phyloP scores from a whole-genome alignment of 495 filamentous ascomycete species.

The Acidomyces sp. region DNA sequence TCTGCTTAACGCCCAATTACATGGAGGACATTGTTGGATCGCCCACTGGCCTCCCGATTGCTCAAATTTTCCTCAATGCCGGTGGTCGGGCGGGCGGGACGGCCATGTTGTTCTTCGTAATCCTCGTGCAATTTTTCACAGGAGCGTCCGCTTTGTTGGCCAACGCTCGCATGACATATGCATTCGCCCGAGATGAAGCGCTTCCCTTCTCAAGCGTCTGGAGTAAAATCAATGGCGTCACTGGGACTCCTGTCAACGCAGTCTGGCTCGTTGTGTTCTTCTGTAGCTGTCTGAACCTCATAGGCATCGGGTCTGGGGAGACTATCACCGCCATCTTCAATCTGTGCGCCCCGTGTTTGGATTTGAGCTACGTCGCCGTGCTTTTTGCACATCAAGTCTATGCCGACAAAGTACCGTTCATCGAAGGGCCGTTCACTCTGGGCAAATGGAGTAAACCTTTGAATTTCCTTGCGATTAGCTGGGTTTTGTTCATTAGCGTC shows the following conservation, averaged over 20 bases:
- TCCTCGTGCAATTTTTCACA: constrained; percentile 59
- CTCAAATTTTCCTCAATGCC: constrained; percentile 60
- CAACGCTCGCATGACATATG: constrained; percentile 60
- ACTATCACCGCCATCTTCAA: constrained; percentile 60
- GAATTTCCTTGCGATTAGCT: constrained; percentile 47
- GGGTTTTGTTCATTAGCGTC: constrained; percentile 55
- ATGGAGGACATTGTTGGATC: constrained; percentile 47
- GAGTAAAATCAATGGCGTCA: constrained; percentile 43
- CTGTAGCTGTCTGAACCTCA: constrained; percentile 47
- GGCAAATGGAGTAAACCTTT: constrained; percentile 46
- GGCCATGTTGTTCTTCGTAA: constrained; percentile 56
- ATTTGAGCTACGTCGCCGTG: constrained; percentile 55
- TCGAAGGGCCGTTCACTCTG: constrained; percentile 51
- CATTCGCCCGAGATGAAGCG: constrained; percentile 57
- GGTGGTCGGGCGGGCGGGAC: constrained; percentile 48
- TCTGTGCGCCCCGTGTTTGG: constrained; percentile 56
- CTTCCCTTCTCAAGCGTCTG: constrained; percentile 54
- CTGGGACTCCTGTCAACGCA: constrained; percentile 52
- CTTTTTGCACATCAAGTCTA: constrained; percentile 53
- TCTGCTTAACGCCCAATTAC: constrained; percentile 45
- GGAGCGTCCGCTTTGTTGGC: constrained; percentile 59
- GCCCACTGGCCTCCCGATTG: constrained; percentile 53
- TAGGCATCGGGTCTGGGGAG: constrained; percentile 54
- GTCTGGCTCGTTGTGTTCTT: constrained; percentile 61
- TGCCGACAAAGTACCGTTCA: constrained; percentile 43